Evolutionary conservation across 768 basidiomycete genomes (phyloP).

Genomic region (Termitomyces sp.): DNA sequence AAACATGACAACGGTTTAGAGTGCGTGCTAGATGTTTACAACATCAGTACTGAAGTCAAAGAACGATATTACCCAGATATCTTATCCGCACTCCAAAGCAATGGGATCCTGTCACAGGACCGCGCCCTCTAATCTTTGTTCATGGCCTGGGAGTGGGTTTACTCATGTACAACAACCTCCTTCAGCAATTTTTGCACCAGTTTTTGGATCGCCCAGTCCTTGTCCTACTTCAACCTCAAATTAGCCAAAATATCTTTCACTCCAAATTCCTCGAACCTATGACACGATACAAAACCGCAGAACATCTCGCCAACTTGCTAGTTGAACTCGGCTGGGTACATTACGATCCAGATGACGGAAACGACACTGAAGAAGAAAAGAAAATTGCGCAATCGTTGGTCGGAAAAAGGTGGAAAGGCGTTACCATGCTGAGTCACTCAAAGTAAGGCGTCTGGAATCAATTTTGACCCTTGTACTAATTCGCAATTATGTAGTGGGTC

Average conservation of each 20-base stretch:
- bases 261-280: conserved; percentile 66
- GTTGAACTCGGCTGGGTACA: conserved; percentile 60
- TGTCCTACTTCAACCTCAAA: conserved; percentile 74
- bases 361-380: conserved; percentile 22
- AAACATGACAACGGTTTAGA: conserved; percentile 62
- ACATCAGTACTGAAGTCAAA: background rate
- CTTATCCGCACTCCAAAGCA: conserved; percentile 61
- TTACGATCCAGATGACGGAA: conserved; percentile 13
- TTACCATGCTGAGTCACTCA: conserved; percentile 83
- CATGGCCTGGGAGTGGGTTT: conserved; percentile 89
- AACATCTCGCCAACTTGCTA: conserved; percentile 51
- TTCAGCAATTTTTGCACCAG: conserved; percentile 49
- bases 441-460: conserved; percentile 46
- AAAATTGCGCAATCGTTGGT: conserved; percentile 15
- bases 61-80: conserved; percentile 41
- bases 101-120: conserved; percentile 55
- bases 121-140: conserved; percentile 73
- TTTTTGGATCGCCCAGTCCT: conserved; percentile 70
- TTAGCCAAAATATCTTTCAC: conserved; percentile 84
- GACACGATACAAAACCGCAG: conserved; percentile 52
- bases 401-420: conserved; percentile 36
- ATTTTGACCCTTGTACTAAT: background rate
- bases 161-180: conserved; percentile 58
- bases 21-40: conserved; percentile 30
- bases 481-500: conserved; percentile 46